Evolutionary conservation across 257 asterid species (phyloP).

Genomic region (Nicotiana tabacum): DNA sequence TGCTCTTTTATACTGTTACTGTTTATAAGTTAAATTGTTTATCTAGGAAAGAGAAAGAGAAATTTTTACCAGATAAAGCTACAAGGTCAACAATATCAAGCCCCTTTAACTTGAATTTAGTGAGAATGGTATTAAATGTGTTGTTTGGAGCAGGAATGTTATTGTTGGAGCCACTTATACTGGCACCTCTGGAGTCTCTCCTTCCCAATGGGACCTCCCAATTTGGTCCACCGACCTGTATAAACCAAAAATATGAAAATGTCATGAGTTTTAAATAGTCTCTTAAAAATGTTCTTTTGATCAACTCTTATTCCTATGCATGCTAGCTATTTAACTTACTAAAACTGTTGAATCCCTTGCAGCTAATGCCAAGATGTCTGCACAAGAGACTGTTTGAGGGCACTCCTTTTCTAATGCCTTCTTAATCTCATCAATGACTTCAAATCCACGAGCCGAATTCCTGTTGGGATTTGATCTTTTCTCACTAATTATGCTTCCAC

Average conservation of each 20-base stretch:
- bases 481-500: slow-evolving; percentile 48
- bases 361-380: slow-evolving; percentile 70
- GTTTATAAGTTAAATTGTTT: neutral
- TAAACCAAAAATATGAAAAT: neutral
- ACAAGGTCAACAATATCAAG: slow-evolving; percentile 77
- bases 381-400: slow-evolving; percentile 83
- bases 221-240: slow-evolving; percentile 68
- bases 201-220: slow-evolving; percentile 89
- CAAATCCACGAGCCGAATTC: slow-evolving; percentile 76
- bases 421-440: slow-evolving; percentile 79
- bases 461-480: slow-evolving; percentile 67
- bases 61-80: slow-evolving; percentile 61
- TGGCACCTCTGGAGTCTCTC: slow-evolving; percentile 73
- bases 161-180: slow-evolving; percentile 82
- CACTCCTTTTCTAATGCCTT: slow-evolving; percentile 66
- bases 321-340: slow-evolving; percentile 25
- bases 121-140: slow-evolving; percentile 82
- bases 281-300: neutral
- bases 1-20: neutral
- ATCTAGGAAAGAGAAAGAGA: neutral
- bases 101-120: slow-evolving; percentile 72
- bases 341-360: slow-evolving; percentile 80
- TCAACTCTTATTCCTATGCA: neutral
- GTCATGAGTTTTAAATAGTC: neutral
- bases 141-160: slow-evolving; percentile 91